Percentiles rank a stretch among this genome's conserved stretches.
Evolutionary conservation across 805 yeast species (phyloP).

Genomic region (Saturnispora diversa): DNA sequence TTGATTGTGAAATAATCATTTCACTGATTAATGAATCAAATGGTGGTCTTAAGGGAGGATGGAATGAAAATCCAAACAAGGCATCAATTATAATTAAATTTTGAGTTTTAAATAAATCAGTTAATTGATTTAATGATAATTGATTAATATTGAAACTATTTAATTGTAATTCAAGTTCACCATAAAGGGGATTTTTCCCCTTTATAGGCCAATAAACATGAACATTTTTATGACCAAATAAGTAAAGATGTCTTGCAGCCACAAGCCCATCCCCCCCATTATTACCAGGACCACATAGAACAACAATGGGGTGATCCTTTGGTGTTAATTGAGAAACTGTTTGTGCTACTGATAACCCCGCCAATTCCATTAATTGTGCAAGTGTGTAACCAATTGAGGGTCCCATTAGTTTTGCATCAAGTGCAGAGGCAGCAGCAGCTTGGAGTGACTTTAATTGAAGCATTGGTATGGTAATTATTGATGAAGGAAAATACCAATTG

Average conservation of each 20-base stretch:
- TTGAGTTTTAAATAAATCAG: constrained; percentile 27
- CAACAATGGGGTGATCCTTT: constrained; percentile 38
- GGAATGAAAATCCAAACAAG: constrained; percentile 87
- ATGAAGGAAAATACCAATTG: too few relatives aligned
- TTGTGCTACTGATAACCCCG: constrained; percentile 91
- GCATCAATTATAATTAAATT: constrained; percentile 60
- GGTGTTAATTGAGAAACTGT: constrained; percentile 60
- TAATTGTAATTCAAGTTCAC: constrained; percentile 59
- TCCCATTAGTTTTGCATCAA: constrained; percentile 78
- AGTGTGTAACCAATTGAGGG: constrained; percentile 65
- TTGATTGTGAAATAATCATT: constrained; percentile 28
- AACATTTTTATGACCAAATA: constrained; percentile 68
- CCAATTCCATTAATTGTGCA: constrained; percentile 91
- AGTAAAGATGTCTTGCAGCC: constrained; percentile 81
- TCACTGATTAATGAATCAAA: constrained; percentile 44
- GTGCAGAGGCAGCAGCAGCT: constrained; percentile 57
- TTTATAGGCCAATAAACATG: constrained; percentile 73
- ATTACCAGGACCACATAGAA: constrained; percentile 92
- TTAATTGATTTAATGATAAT: constrained; percentile 19
- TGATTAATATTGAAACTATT: constrained; percentile 44
- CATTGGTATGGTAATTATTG: constrained; percentile 1
- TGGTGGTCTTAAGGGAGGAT: constrained; percentile 80
- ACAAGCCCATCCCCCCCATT: constrained; percentile 97
- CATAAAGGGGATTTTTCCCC: constrained; percentile 46
- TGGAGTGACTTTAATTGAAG: constrained; percentile 33